Conservation (phyloP, 495 filamentous ascomycete genomes). For the Trichoderma reesei region DNA sequence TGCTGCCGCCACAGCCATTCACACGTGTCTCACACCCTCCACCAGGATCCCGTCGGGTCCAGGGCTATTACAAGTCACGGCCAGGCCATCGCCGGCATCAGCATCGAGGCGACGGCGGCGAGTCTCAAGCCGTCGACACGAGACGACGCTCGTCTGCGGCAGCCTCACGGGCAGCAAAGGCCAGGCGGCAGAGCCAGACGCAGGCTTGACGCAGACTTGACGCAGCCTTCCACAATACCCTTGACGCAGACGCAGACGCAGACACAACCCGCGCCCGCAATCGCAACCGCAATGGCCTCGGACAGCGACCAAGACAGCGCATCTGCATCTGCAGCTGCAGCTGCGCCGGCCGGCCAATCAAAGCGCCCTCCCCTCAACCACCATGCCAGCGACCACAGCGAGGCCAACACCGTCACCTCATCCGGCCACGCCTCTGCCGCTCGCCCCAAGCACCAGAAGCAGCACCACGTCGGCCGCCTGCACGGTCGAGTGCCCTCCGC, state of each 20-base stretch:
- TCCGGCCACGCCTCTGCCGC: slow-evolving; percentile 17
- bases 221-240: too few species aligned
- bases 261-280: not conserved
- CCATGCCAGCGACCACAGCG: slow-evolving; percentile 27
- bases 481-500: slow-evolving; percentile 32
- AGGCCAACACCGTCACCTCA: slow-evolving; percentile 23
- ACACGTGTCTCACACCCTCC: slow-evolving; percentile 4
- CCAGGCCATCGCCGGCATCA: not conserved
- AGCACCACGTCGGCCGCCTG: slow-evolving; percentile 32
- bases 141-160: not conserved
- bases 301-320: slow-evolving; percentile 3
- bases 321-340: slow-evolving; percentile 5
- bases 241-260: too few species aligned
- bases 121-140: not conserved
- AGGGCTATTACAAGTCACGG: not conserved
- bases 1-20: not conserved
- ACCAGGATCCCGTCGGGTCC: not conserved
- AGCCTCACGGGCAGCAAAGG: not conserved
- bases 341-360: slow-evolving; percentile 33
- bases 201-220: too few species aligned
- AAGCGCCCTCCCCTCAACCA: slow-evolving; percentile 30
- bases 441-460: slow-evolving; percentile 10
- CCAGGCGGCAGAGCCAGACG: not conserved
- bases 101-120: not conserved
- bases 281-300: not conserved